Evolutionary conservation across 139 green algal genomes (phyloP), one percentile per base, ranked within the genome.

Genomic region (Haematococcus lacustris): DNA sequence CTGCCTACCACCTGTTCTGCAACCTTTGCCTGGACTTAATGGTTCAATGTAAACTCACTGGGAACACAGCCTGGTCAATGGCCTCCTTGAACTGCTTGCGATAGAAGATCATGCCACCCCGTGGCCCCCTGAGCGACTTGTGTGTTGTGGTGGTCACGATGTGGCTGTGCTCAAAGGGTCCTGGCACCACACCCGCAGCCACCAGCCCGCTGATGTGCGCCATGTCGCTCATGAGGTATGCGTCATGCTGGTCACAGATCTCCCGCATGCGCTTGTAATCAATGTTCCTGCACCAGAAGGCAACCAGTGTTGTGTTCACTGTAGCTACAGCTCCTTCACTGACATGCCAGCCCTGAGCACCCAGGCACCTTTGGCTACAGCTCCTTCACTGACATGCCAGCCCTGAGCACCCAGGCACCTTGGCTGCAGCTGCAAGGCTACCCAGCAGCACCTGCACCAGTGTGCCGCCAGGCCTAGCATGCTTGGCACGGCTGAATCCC

Each of bases 81-180:
- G 80, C 65, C 26, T 86, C 85, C 80, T 91, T 91, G 69, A 93
- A 71, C 51, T 94, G 85, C 65, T 83, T 88, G 71, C 89, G 76
- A 86, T 92, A 97, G 83, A 98, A 98, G 78, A 98, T 96, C 91
- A 98, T 97, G 67, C 90, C 93, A 88, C 93, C 93, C 33, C 94
- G 83, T 0, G 94, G 94, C 23, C 94, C 94, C 28, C 94, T 77
- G 71, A 98, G 87, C 38, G 86, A 94, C 88, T 98, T 98, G 88
- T 98, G 94, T 7, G 94, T 98, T 71, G 94, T 98, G 70, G 94
- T 98, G 65, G 94, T 98, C 30, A 98, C 94, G 41, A 99, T 85
- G 82, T 99, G 91, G 34, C 87, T 83, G 79, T 96, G 85, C 59
- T 94, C 85, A 77, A 98, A 99, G 25, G 95, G 95, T 17, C 74